Conservation (phyloP, 768 basidiomycete genomes). For the Boletus barrowsii region DNA sequence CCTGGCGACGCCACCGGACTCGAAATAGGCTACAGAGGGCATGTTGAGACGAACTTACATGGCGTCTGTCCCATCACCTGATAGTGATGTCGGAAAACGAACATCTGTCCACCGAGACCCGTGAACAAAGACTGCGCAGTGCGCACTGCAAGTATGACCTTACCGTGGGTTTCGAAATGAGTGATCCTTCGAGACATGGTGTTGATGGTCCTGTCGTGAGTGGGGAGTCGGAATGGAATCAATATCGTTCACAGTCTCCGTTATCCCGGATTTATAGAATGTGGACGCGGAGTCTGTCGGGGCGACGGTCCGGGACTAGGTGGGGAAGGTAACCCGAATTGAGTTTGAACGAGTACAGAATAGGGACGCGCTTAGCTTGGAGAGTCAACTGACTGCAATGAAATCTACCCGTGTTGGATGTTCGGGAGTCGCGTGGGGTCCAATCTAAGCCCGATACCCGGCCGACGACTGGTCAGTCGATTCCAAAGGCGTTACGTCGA, state of each 20-base stretch:
- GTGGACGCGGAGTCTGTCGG: constrained; percentile 3
- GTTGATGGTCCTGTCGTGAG: background rate
- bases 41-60: constrained; percentile 50
- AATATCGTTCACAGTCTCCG: background rate
- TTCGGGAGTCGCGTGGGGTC: no score
- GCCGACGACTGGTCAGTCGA: no score
- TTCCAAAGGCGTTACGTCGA: no score
- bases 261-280: background rate
- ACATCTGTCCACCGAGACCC: constrained; percentile 52
- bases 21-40: background rate
- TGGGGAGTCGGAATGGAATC: background rate
- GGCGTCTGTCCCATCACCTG: constrained; percentile 91
- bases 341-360: no score
- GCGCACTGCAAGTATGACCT: constrained; percentile 9
- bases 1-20: constrained; percentile 41
- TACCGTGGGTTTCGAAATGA: constrained; percentile 57
- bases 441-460: no score
- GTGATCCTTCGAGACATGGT: constrained; percentile 44
- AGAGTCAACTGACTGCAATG: no score
- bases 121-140: background rate
- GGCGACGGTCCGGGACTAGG: constrained; percentile 9
- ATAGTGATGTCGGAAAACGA: constrained; percentile 87
- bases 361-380: no score
- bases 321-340: no score
- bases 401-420: no score